Percentiles rank a stretch among this genome's conserved stretches.
Conservation (phyloP, 768 basidiomycete species). For the Lactarius trivialis region DNA sequence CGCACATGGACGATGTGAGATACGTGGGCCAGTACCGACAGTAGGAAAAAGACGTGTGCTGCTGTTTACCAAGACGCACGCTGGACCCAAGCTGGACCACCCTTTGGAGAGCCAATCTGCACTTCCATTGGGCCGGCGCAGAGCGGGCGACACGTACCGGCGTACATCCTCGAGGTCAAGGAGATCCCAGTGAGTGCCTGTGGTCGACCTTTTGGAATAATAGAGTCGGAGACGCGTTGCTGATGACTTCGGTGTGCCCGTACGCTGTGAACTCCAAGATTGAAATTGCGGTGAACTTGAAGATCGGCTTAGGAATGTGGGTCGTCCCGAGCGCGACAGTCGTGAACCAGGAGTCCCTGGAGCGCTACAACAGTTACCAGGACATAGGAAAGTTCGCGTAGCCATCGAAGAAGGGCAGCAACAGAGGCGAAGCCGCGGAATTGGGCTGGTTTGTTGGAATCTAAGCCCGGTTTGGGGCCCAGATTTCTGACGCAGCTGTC, state of each 20-base stretch:
- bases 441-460: neutral
- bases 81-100: conserved; percentile 39
- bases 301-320: conserved; percentile 62
- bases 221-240: neutral
- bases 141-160: conserved; percentile 71
- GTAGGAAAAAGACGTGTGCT: too few species aligned
- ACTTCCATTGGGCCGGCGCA: conserved; percentile 49
- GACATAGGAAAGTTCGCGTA: conserved; percentile 37
- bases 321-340: too few species aligned
- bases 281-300: conserved; percentile 73
- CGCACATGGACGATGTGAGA: too few species aligned
- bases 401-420: neutral
- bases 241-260: conserved; percentile 24
- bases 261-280: conserved; percentile 76
- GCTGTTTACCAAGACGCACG: conserved; percentile 63
- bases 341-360: too few species aligned
- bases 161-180: conserved; percentile 53
- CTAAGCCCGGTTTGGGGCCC: too few species aligned
- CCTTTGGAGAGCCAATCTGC: conserved; percentile 45
- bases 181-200: conserved; percentile 57
- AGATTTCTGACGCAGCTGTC: too few species aligned
- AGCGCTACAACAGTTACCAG: too few species aligned
- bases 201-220: neutral
- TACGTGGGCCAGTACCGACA: too few species aligned
- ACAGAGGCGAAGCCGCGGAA: neutral